Conservation (phyloP, 345 rosid genomes). For the Populus euphratica region DNA sequence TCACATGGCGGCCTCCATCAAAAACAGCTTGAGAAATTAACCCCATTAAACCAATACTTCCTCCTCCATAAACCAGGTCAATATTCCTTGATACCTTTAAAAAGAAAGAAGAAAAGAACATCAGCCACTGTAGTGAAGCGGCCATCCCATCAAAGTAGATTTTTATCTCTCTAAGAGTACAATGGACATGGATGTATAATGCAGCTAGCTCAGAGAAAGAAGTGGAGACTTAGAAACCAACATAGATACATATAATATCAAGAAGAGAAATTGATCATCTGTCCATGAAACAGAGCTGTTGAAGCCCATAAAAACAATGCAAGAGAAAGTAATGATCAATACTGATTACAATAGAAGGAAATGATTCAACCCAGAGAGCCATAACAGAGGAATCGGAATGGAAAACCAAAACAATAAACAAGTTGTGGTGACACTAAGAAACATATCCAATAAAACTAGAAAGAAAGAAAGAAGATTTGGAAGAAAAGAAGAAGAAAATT, state of each 20-base stretch:
- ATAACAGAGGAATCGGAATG: neutral
- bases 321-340: neutral
- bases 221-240: neutral
- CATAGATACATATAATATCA: neutral
- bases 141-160: too few relatives aligned
- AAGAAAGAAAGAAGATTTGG: neutral
- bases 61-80: conserved; percentile 95
- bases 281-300: neutral
- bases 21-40: conserved; percentile 78
- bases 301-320: neutral
- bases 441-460: neutral
- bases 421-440: neutral
- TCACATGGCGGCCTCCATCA: conserved; percentile 84
- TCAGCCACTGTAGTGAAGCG: too few relatives aligned
- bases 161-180: too few relatives aligned
- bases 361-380: neutral
- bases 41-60: conserved; percentile 92
- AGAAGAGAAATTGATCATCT: neutral
- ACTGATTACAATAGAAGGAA: neutral
- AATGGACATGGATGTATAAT: neutral
- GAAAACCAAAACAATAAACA: neutral
- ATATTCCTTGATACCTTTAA: conserved; percentile 74
- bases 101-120: neutral
- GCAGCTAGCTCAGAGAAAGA: conserved; percentile 3
- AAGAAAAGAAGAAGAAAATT: neutral